A percentile compares a stretch with the other conserved stretches of the same genome.
These are phyloP conservation scores for Fusarium napiforme DNA, from an alignment of 2,329 filamentous ascomycete genomes.

Conservation along the genomic window DNA sequence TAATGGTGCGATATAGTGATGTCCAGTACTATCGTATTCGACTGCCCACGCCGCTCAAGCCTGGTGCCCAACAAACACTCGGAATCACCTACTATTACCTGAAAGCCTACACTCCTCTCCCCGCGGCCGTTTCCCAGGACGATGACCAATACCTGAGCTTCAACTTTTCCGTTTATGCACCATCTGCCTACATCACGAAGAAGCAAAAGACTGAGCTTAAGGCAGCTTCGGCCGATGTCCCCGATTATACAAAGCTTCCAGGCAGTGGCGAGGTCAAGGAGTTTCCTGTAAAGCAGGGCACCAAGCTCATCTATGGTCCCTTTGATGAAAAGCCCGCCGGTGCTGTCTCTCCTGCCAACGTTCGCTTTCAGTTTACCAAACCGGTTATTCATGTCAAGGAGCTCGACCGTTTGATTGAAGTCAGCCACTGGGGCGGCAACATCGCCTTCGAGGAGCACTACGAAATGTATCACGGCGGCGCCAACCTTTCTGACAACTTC, in stretches of 20 bases:
- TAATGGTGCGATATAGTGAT: conserved; percentile 60
- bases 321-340: conserved; percentile 86
- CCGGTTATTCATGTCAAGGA: conserved; percentile 82
- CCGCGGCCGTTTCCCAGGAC: conserved; percentile 82
- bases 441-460: conserved; percentile 95
- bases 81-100: conserved; percentile 87
- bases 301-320: conserved; percentile 88
- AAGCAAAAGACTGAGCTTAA: conserved; percentile 99
- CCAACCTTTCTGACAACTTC: conserved; percentile 78
- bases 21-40: conserved; percentile 86
- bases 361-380: conserved; percentile 96
- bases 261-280: conserved; percentile 69
- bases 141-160: conserved; percentile 89
- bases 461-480: conserved; percentile 86
- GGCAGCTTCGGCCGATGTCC: conserved; percentile 79
- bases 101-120: conserved; percentile 81
- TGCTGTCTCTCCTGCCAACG: conserved; percentile 74
- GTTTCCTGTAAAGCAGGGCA: conserved; percentile 82
- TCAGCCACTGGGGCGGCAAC: conserved; percentile 98
- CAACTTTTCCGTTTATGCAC: conserved; percentile 85
- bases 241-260: conserved; percentile 84
- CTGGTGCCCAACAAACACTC: conserved; percentile 84
- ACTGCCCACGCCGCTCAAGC: conserved; percentile 78
- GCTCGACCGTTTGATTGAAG: conserved; percentile 90
- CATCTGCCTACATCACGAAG: conserved; percentile 83